These are phyloP conservation scores for Podospora tetraspora DNA, from an alignment of 495 filamentous ascomycete species.

Conservation along the genomic window DNA sequence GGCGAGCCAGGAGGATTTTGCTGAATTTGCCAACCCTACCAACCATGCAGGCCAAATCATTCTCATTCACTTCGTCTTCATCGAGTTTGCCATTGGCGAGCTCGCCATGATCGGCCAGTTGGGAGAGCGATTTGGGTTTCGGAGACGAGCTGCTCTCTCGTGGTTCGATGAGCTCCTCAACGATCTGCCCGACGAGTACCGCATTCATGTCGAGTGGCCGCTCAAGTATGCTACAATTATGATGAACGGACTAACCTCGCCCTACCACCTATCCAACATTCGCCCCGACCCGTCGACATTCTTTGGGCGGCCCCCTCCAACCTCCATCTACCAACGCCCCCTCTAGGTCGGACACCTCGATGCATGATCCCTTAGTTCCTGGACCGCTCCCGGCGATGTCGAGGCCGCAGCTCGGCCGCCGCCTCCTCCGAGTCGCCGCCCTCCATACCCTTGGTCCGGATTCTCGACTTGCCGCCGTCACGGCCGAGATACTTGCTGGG, in stretches of 20 bases:
- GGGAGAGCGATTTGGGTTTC: constrained; percentile 17
- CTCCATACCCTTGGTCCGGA: not conserved
- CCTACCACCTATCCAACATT: not conserved
- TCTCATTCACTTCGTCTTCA: constrained; percentile 45
- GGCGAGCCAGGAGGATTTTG: constrained; percentile 38
- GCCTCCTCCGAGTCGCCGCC: constrained; percentile 7
- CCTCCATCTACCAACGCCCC: not conserved
- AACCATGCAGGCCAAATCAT: constrained; percentile 43
- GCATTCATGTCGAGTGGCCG: constrained; percentile 22
- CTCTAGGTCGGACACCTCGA: not conserved
- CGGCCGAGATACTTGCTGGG: constrained; percentile 14
- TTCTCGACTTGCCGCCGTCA: constrained; percentile 6
- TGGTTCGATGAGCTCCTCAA: constrained; percentile 19
- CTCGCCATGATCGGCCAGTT: constrained; percentile 10
- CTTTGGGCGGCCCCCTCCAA: not conserved
- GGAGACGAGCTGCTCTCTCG: constrained; percentile 14
- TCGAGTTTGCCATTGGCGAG: constrained; percentile 27
- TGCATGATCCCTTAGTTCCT: not conserved
- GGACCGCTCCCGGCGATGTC: not conserved
- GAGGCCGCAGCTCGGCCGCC: not conserved
- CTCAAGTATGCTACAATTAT: constrained; percentile 12
- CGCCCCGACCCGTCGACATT: not conserved
- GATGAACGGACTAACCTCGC: not conserved
- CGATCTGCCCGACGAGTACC: constrained; percentile 18
- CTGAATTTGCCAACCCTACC: constrained; percentile 37